These are phyloP conservation scores for apple (Malus domestica) DNA, from an alignment of 306 rosid species.

Conservation along the genomic window ASM211411v1 NC_041798.1:39191501-39192000, in stretches of 20 bases:
- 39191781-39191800: background rate
- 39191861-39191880: background rate
- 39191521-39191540: conserved; percentile 49
- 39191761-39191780: conserved; percentile 15
- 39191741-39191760: conserved; percentile 56
- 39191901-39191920: background rate
- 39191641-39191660: conserved; percentile 39
- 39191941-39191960: background rate
- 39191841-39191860: background rate
- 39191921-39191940: background rate
- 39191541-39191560: conserved; percentile 17
- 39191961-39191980: background rate
- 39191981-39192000: background rate
- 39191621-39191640: conserved; percentile 33
- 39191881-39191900: background rate
- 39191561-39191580: conserved; percentile 29
- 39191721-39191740: conserved; percentile 70
- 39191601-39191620: conserved; percentile 24
- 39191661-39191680: conserved; percentile 66
- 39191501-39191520: conserved; percentile 53
- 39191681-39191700: conserved; percentile 60
- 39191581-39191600: conserved; percentile 30
- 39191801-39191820: background rate
- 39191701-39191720: conserved; percentile 68
- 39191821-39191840: background rate